Conservation (phyloP, 805 yeast species). For the Candida sonorensis region DNA sequence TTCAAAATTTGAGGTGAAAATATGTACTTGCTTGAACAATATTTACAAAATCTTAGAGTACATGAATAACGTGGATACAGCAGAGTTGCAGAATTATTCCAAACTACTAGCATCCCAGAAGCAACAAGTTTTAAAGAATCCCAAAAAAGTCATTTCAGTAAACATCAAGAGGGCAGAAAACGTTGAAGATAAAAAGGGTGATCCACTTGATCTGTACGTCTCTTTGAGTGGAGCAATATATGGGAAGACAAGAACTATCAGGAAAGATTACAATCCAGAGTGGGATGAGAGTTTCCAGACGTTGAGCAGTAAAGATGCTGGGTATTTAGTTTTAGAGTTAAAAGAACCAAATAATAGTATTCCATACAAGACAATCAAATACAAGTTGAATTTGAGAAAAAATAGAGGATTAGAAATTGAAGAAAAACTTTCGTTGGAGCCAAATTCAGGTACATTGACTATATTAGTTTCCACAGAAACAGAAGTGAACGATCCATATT, state of each 20-base stretch:
- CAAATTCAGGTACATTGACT: conserved; percentile 48
- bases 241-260: conserved; percentile 55
- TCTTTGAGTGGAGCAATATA: conserved; percentile 16
- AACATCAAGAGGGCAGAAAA: conserved; percentile 23
- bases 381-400: conserved; percentile 7
- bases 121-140: background rate
- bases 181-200: conserved; percentile 25
- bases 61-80: conserved; percentile 10
- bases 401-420: conserved; percentile 9
- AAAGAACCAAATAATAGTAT: conserved; percentile 15
- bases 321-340: conserved; percentile 11
- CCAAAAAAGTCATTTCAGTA: conserved; percentile 17
- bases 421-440: conserved; percentile 19
- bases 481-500: conserved; percentile 74
- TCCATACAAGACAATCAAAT: conserved; percentile 12
- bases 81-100: conserved; percentile 9
- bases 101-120: conserved; percentile 6
- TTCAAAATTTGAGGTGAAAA: conserved; percentile 14
- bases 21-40: conserved; percentile 26
- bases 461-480: conserved; percentile 70
- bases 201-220: conserved; percentile 22
- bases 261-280: conserved; percentile 58
- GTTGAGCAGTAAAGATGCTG: conserved; percentile 7
- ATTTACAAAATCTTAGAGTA: conserved; percentile 17
- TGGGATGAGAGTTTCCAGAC: conserved; percentile 86